phyloP scores from a whole-genome alignment of 1,284 basidiomycete genomes.

The Exobasidium rhododendri region DNA sequence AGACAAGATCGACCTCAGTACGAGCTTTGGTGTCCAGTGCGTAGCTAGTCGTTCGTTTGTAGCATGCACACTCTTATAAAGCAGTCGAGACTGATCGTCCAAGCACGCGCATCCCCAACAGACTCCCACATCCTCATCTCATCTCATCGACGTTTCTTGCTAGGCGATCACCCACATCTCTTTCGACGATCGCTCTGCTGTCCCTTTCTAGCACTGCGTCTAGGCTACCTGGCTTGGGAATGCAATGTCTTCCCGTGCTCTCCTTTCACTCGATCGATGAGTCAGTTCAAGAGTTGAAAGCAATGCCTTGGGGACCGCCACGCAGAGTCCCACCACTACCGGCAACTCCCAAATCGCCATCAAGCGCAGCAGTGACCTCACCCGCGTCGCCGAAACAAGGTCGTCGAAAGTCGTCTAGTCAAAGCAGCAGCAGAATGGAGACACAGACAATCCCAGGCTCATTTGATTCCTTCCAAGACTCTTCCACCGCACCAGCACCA shows the following conservation, averaged over 20 bases:
- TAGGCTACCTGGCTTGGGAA: slow-evolving; percentile 36
- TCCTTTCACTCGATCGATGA: slow-evolving; percentile 43
- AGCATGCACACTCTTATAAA: too few species aligned
- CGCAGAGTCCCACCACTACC: neutral
- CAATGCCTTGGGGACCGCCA: slow-evolving; percentile 37
- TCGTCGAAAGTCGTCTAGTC: neutral
- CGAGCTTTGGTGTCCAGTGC: too few species aligned
- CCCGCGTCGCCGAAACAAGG: neutral
- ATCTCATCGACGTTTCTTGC: slow-evolving; percentile 29
- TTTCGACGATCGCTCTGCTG: slow-evolving; percentile 36
- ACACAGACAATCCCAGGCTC: neutral
- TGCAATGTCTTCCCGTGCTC: slow-evolving; percentile 46
- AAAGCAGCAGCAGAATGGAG: neutral
- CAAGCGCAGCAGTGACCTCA: neutral
- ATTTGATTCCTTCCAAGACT: neutral
- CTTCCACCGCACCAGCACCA: neutral
- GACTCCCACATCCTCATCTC: slow-evolving; percentile 42
- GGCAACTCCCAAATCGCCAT: slow-evolving; percentile 18
- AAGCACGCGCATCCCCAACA: neutral
- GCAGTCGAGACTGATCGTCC: too few species aligned
- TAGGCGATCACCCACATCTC: slow-evolving; percentile 9
- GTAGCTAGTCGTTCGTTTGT: too few species aligned
- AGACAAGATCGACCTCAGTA: too few species aligned
- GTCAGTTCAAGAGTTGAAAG: slow-evolving; percentile 28
- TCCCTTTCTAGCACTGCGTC: slow-evolving; percentile 41